These are phyloP conservation scores for Citrus unshiu DNA, from an alignment of 345 rosid genomes.

Conservation along the genomic window DNA sequence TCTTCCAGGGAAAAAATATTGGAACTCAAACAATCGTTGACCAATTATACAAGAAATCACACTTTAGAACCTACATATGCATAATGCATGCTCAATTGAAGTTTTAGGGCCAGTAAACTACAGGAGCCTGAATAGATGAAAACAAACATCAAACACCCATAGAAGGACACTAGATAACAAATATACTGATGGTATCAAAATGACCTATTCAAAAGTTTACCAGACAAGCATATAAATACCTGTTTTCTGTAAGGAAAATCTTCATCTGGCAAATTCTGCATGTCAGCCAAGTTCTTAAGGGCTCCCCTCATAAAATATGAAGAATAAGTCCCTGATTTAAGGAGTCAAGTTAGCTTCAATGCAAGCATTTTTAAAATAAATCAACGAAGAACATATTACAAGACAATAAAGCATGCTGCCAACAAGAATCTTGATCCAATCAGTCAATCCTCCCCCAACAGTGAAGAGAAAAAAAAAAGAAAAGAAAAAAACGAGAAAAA, in stretches of 20 bases:
- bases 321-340: slow-evolving; percentile 54
- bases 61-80: neutral
- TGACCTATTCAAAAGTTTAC: neutral
- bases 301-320: slow-evolving; percentile 76
- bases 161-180: neutral
- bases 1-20: neutral
- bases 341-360: neutral
- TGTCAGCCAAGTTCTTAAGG: slow-evolving; percentile 71
- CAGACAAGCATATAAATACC: slow-evolving; percentile 34
- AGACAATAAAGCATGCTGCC: neutral
- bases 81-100: neutral
- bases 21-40: neutral
- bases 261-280: slow-evolving; percentile 83
- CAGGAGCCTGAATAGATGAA: neutral
- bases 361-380: neutral
- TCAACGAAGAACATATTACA: neutral
- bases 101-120: neutral
- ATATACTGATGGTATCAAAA: neutral
- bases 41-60: neutral
- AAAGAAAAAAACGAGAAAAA: neutral
- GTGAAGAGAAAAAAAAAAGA: neutral
- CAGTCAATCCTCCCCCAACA: neutral
- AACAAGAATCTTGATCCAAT: neutral
- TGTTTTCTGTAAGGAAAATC: slow-evolving; percentile 81
- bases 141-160: neutral